phyloP scores from a whole-genome alignment of 2,329 filamentous ascomycete genomes.

The Aspergillus spinulosporus region DNA sequence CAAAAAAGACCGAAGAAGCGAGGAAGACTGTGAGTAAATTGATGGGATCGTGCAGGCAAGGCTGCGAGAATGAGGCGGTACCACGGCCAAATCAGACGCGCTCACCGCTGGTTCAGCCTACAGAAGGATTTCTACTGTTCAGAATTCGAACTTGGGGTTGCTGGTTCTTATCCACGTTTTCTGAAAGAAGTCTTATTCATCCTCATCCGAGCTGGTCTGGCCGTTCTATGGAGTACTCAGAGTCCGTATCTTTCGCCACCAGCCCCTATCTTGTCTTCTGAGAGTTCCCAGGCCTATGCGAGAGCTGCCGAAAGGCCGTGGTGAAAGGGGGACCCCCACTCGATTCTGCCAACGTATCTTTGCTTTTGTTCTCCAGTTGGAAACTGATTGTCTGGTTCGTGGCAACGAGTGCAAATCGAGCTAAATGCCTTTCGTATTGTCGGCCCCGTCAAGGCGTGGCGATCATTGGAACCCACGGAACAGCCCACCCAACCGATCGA shows the following conservation, averaged over 20 bases:
- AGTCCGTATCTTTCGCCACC: background rate
- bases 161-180: slow-evolving; percentile 9
- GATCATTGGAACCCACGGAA: slow-evolving; percentile 12
- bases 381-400: slow-evolving; percentile 5
- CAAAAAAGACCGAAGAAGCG: slow-evolving; percentile 7
- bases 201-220: background rate
- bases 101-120: slow-evolving; percentile 23
- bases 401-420: slow-evolving; percentile 10
- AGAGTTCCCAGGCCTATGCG: too few relatives aligned
- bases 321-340: slow-evolving; percentile 3
- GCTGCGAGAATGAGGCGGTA: slow-evolving; percentile 24
- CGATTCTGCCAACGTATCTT: slow-evolving; percentile 5
- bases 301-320: too few relatives aligned
- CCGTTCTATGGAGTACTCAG: background rate
- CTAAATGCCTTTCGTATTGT: slow-evolving; percentile 4
- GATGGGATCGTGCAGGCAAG: slow-evolving; percentile 6
- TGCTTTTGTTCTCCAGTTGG: slow-evolving; percentile 5
- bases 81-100: slow-evolving; percentile 24
- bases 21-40: slow-evolving; percentile 14
- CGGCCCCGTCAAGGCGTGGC: slow-evolving; percentile 5
- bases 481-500: slow-evolving; percentile 4
- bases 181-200: slow-evolving; percentile 8
- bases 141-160: background rate
- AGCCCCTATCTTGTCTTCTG: background rate
- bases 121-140: slow-evolving; percentile 1